These are phyloP conservation scores for Lichtheimia hyalospora DNA, from an alignment of 371 early-diverging fungal genomes.

Conservation along the genomic window DNA sequence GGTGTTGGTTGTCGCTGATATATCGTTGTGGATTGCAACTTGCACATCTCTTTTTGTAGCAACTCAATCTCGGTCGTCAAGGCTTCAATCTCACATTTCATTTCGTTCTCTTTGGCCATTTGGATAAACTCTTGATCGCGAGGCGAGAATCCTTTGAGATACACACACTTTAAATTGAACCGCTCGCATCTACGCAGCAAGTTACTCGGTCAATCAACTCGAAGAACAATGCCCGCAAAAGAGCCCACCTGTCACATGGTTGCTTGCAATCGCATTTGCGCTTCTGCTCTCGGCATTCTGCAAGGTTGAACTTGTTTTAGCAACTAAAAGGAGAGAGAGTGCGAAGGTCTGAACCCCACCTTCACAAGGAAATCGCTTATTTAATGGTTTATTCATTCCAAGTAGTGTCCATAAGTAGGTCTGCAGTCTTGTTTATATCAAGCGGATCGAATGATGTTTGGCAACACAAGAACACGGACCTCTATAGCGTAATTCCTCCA, in stretches of 20 bases:
- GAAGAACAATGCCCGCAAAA: no score
- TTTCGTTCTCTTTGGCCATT: constrained; percentile 14
- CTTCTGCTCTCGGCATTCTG: constrained; percentile 44
- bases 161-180: constrained; percentile 27
- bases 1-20: constrained; percentile 1
- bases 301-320: no score
- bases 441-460: no score
- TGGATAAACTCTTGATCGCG: constrained; percentile 31
- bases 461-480: no score
- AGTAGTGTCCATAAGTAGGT: no score
- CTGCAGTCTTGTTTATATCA: no score
- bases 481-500: no score
- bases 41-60: constrained; percentile 15
- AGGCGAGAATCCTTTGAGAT: constrained; percentile 23
- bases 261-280: constrained; percentile 29
- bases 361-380: constrained; percentile 17
- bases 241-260: constrained; percentile 34
- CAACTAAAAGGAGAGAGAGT: neutral
- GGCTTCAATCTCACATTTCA: constrained; percentile 17
- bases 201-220: no score
- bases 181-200: constrained; percentile 23
- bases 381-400: constrained; percentile 3
- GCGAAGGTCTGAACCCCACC: neutral
- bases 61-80: constrained; percentile 19
- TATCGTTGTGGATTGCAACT: neutral